Percentiles rank a stretch among this genome's conserved stretches.
Evolutionary conservation across 1,284 basidiomycete species (phyloP).

Genomic region (Apiotrichum veenhuisii): DNA sequence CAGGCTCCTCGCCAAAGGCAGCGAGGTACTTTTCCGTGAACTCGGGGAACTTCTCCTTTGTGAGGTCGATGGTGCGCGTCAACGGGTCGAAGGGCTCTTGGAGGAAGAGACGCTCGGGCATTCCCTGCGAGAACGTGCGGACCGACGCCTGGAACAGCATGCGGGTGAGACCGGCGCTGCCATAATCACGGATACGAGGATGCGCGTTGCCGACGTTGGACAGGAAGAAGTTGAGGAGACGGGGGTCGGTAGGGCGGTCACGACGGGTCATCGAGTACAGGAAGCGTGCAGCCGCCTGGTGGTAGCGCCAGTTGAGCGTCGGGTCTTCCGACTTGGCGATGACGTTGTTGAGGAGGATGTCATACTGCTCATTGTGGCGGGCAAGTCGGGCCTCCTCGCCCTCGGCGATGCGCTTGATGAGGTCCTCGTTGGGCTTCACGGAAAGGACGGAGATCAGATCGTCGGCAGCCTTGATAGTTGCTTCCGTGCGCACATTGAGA

Average conservation of each 20-base stretch:
- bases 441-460: conserved; percentile 23
- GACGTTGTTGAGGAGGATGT: conserved; percentile 55
- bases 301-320: conserved; percentile 77
- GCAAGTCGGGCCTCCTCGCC: conserved; percentile 32
- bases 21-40: conserved; percentile 59
- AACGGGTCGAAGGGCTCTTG: conserved; percentile 77
- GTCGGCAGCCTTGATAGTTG: conserved; percentile 33
- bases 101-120: conserved; percentile 65
- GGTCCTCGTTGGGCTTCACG: conserved; percentile 25
- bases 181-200: conserved; percentile 68
- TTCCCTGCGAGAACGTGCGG: conserved; percentile 68
- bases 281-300: conserved; percentile 71
- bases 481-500: conserved; percentile 24
- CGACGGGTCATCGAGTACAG: conserved; percentile 69
- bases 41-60: conserved; percentile 24
- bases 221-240: conserved; percentile 66
- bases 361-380: conserved; percentile 48
- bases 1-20: conserved; percentile 48
- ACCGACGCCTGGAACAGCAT: conserved; percentile 76
- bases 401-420: conserved; percentile 39
- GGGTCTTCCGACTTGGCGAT: conserved; percentile 61
- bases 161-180: conserved; percentile 69
- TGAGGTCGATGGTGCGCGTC: conserved; percentile 56
- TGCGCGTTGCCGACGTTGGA: conserved; percentile 71
- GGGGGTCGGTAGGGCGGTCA: conserved; percentile 64